A percentile compares a stretch with the other conserved stretches of the same genome.
Evolutionary conservation across 1,139 yeast species (phyloP).

Genomic region (Waltiozyma sp.): DNA sequence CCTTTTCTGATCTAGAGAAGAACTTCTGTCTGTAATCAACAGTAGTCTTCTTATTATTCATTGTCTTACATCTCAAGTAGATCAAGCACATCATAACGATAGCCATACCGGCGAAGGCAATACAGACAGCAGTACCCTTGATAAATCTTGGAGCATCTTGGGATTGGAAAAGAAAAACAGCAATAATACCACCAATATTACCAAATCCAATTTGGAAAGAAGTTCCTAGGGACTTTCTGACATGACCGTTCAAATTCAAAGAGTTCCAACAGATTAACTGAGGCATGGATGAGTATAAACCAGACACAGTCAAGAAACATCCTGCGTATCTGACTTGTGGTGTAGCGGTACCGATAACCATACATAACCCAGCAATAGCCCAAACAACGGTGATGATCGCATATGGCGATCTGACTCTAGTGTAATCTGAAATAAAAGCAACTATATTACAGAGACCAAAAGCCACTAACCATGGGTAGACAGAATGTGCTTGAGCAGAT

Average conservation of each 20-base stretch:
- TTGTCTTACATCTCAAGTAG: slow-evolving; percentile 27
- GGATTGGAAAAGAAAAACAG: slow-evolving; percentile 37
- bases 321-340: slow-evolving; percentile 50
- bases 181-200: slow-evolving; percentile 71
- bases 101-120: slow-evolving; percentile 43
- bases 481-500: slow-evolving; percentile 37
- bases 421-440: slow-evolving; percentile 31
- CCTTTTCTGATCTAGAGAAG: slow-evolving; percentile 34
- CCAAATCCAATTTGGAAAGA: slow-evolving; percentile 77
- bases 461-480: slow-evolving; percentile 37
- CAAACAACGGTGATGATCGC: slow-evolving; percentile 26
- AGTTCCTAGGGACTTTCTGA: slow-evolving; percentile 60
- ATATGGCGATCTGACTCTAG: slow-evolving; percentile 25
- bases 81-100: slow-evolving; percentile 36
- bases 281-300: slow-evolving; percentile 69
- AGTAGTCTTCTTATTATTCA: slow-evolving; percentile 33
- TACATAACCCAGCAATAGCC: slow-evolving; percentile 32
- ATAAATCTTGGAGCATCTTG: slow-evolving; percentile 23
- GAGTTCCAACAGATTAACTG: slow-evolving; percentile 62
- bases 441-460: slow-evolving; percentile 29
- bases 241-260: slow-evolving; percentile 51
- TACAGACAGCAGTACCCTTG: slow-evolving; percentile 34
- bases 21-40: slow-evolving; percentile 30
- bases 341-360: slow-evolving; percentile 29
- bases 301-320: slow-evolving; percentile 54